These are phyloP conservation scores for Sonneratia caseolaris DNA, from an alignment of 345 rosid genomes.

Conservation along the genomic window DNA sequence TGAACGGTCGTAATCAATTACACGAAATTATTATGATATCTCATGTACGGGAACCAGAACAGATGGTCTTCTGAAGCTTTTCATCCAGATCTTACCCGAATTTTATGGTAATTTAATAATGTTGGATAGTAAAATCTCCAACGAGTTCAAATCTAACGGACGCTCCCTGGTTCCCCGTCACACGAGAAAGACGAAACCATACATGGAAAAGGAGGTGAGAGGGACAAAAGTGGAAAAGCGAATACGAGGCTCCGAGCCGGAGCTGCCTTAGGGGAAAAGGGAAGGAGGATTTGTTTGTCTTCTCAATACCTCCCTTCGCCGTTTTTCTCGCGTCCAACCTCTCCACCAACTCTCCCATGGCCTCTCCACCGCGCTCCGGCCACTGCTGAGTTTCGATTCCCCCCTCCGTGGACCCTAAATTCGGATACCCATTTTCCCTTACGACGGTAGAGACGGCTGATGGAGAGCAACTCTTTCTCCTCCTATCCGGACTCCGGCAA, in stretches of 20 bases:
- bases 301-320: background rate
- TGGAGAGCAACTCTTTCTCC: constrained; percentile 42
- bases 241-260: background rate
- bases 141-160: too few relatives aligned
- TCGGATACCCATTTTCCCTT: background rate
- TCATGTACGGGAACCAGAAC: too few relatives aligned
- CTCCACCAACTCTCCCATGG: background rate
- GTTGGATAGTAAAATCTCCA: too few relatives aligned
- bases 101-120: too few relatives aligned
- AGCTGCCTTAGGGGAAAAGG: background rate
- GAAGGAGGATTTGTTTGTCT: background rate
- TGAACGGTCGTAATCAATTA: too few relatives aligned
- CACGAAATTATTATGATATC: too few relatives aligned
- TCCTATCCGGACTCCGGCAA: constrained; percentile 50
- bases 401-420: constrained; percentile 1
- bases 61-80: too few relatives aligned
- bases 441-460: background rate
- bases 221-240: background rate
- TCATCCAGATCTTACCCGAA: too few relatives aligned
- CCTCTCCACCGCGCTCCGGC: constrained; percentile 1
- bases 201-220: too few relatives aligned
- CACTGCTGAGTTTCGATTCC: constrained; percentile 11
- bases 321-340: background rate
- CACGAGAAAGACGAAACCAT: too few relatives aligned
- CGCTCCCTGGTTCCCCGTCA: too few relatives aligned